Evolutionary conservation across 73 alveolate genomes (phyloP), one percentile per base, ranked within the genome.

Genomic region (Paramecium caudatum): DNA sequence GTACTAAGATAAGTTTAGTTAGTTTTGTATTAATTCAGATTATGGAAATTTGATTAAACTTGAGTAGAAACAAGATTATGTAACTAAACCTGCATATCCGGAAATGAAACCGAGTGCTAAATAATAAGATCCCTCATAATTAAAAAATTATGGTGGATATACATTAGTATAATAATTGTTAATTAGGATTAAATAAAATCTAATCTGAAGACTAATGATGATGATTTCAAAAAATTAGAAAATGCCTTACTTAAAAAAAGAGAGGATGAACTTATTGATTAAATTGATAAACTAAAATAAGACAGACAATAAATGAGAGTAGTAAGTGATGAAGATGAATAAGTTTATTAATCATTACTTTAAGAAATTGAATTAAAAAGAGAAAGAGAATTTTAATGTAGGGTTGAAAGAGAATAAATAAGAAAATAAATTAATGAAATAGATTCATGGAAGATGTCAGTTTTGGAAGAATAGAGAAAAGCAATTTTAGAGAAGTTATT

Each of bases 21-120:
- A 86, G 93, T 86, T 62, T 46, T 86, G 93, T 41, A 45, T 78
- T 1, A 86, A 86, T 86, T 62, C 90, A 25, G 81, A 63, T 61
- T 86, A 41, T 43, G 84, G 84, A 23, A 50, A 83, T 61, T 78
- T 63, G 25, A 61, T 41, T 25, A 86, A 63, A 65, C 47, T 86
- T 27, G 84, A 86, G 19, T 21, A 61, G 85, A 86, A 62, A 45
- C 68, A 86, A 34, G 84, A 86, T 34, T 33, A 43, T 12, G 33
- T 62, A 1, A 74, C 88, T 34, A 86, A 78, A 37, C 33, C 48
- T 27, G 82, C 81, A 1, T 62, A 86, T 63, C 90, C 90, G 13
- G 68, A 70, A 37, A 9, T 63, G 48, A 86, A 86, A 39, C 85
- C 82, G 19, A 62, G 69, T 62, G 5, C 46, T 19, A 45, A 86